Conservation (phyloP, 2,329 filamentous ascomycete genomes). For the Neofusicoccum parvum region DNA sequence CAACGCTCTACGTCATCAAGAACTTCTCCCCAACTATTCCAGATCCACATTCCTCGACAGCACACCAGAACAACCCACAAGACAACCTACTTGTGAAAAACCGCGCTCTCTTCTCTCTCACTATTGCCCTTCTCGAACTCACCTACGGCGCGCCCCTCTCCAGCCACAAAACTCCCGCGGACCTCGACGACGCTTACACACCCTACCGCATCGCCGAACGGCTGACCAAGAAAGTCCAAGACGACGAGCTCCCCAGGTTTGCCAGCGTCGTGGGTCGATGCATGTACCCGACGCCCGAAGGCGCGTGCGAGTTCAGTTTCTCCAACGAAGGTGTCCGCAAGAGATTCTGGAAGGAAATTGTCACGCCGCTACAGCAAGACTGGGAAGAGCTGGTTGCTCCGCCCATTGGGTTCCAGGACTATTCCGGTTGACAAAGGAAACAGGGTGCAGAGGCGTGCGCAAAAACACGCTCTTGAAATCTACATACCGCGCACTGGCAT, state of each 20-base stretch:
- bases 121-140: conserved; percentile 26
- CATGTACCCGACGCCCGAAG: conserved; percentile 12
- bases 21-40: neutral
- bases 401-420: neutral
- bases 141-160: conserved; percentile 19
- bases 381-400: conserved; percentile 19
- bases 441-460: neutral
- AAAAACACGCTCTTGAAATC: too few species aligned
- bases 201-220: conserved; percentile 18
- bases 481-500: too few species aligned
- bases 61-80: neutral
- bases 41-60: neutral
- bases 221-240: conserved; percentile 16
- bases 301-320: conserved; percentile 3
- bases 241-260: conserved; percentile 19
- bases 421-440: neutral
- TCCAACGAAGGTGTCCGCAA: conserved; percentile 18
- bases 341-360: conserved; percentile 18
- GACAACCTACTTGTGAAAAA: conserved; percentile 20
- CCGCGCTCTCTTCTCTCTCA: conserved; percentile 24
- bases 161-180: conserved; percentile 10
- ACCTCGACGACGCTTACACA: conserved; percentile 21
- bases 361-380: conserved; percentile 20
- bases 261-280: conserved; percentile 22
- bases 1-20: neutral